Conservation (phyloP, 805 yeast genomes). For the Teunomyces aglyptinius region DNA sequence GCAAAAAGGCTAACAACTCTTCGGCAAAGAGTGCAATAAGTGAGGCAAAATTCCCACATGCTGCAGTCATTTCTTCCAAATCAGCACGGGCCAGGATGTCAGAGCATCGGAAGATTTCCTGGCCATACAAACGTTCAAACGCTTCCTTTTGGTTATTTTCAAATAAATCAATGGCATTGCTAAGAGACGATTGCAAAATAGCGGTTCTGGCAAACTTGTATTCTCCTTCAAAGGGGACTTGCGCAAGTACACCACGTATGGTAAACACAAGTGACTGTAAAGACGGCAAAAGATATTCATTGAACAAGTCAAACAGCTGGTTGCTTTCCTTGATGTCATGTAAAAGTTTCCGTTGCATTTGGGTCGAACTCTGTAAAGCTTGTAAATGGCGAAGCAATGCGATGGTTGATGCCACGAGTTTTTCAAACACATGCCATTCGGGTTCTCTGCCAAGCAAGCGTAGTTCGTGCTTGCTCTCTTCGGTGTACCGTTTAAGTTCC, state of each 20-base stretch:
- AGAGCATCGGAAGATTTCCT: conserved; percentile 45
- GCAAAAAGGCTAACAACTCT: conserved; percentile 52
- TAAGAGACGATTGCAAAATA: conserved; percentile 47
- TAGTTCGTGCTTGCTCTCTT: conserved; percentile 65
- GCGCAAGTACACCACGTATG: conserved; percentile 56
- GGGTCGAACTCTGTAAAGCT: conserved; percentile 66
- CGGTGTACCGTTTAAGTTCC: conserved; percentile 40
- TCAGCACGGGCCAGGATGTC: conserved; percentile 47
- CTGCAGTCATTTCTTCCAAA: conserved; percentile 80
- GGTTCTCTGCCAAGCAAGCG: conserved; percentile 51
- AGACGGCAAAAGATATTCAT: conserved; percentile 69
- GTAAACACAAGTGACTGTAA: conserved; percentile 65
- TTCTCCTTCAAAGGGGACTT: conserved; percentile 52
- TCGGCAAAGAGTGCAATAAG: conserved; percentile 60
- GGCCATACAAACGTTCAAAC: conserved; percentile 55
- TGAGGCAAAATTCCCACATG: conserved; percentile 76
- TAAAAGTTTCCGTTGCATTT: conserved; percentile 60
- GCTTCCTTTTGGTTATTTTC: conserved; percentile 56
- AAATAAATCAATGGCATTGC: conserved; percentile 53
- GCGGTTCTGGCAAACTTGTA: conserved; percentile 38
- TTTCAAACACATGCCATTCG: conserved; percentile 46
- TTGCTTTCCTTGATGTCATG: conserved; percentile 20
- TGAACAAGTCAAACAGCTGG: conserved; percentile 64
- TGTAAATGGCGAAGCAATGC: conserved; percentile 57
- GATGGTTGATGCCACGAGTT: conserved; percentile 52